Base-by-base conservation (phyloP, 192 early-diverging fungal genomes). In the Allomyces javanicus region DNA sequence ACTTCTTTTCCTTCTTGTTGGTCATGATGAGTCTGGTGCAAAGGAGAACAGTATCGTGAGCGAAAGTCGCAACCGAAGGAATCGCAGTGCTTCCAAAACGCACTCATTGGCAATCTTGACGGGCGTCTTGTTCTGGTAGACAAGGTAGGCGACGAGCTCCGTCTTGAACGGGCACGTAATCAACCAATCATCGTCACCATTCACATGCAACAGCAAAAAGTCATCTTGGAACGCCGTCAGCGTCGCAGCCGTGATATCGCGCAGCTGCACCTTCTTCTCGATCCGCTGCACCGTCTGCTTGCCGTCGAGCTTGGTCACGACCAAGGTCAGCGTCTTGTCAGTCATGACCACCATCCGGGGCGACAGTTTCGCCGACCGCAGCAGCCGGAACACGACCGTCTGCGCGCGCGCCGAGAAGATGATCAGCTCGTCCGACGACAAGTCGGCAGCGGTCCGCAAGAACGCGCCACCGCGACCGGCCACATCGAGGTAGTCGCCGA, bases 401-500 rank as follows among this genome's bases (percentile, higher is more conserved):
- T 58, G 50, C 21, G 50, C 50, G 50, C 50, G 50, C 17, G 50
- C 21, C 17, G 50, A 58, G 50, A 58, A 58, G 21, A 58, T 58
- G 3, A 58, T n/a, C 50, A 58, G 21, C 12, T 58, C 50, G 3
- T 58, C 50, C 17, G 50, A n/a, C 9, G 50, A 14, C 50, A 58
- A n/a, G 17, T 21, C 50, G 50, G 50, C 50, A 4, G 50, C 50
- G 50, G 17, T n/a, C 0, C 50, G 50, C 50, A 58, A 58, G 50
- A 58, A 58, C 50, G 50, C 50, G 50, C 50, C 79, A 11, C 77
- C 68, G 23, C 72, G 73, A 69, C 66, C 66, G 64, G 77, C 82
- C 61, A 90, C 76, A 61, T 77, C 81, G 33, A 99, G 71, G 71
- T 99, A 97, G 71, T 99, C 96, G 27, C 96, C 96, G 45, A 82